These are phyloP conservation scores for Sinapis alba DNA, from an alignment of 441 rosid genomes.

Conservation along the genomic window DNA sequence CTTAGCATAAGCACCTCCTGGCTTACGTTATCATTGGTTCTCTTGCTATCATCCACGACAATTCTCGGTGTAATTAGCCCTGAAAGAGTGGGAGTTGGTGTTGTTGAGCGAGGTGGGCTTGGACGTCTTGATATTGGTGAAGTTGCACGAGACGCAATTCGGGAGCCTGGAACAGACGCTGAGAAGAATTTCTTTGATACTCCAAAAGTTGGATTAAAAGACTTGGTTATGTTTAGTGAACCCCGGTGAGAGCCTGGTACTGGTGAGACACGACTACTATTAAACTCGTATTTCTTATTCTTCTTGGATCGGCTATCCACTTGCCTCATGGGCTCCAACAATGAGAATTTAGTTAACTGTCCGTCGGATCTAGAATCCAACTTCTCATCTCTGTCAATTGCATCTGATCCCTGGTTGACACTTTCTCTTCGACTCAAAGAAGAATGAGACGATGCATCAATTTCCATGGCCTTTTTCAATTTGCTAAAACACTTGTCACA, in stretches of 20 bases:
- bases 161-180: slow-evolving; percentile 98
- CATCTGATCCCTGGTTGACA: slow-evolving; percentile 61
- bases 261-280: slow-evolving; percentile 92
- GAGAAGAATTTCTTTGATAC: slow-evolving; percentile 94
- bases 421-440: slow-evolving; percentile 77
- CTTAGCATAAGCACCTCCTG: slow-evolving; percentile 86
- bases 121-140: slow-evolving; percentile 92
- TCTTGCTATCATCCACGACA: slow-evolving; percentile 67
- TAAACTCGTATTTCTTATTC: slow-evolving; percentile 84
- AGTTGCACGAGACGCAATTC: slow-evolving; percentile 96
- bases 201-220: slow-evolving; percentile 84
- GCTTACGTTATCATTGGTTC: slow-evolving; percentile 70
- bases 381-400: slow-evolving; percentile 73
- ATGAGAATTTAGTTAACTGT: slow-evolving; percentile 77
- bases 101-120: slow-evolving; percentile 96
- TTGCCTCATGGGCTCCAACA: slow-evolving; percentile 82
- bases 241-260: slow-evolving; percentile 84
- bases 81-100: slow-evolving; percentile 90
- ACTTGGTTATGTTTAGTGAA: slow-evolving; percentile 70
- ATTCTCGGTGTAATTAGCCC: slow-evolving; percentile 82
- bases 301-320: slow-evolving; percentile 72
- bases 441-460: slow-evolving; percentile 67
- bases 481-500: slow-evolving; percentile 86
- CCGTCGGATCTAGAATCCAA: slow-evolving; percentile 71
- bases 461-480: slow-evolving; percentile 73